A percentile compares a stretch with the other conserved stretches of the same genome.
phyloP scores from a whole-genome alignment of 495 filamentous ascomycete species.

The Immersiella caudata region DNA sequence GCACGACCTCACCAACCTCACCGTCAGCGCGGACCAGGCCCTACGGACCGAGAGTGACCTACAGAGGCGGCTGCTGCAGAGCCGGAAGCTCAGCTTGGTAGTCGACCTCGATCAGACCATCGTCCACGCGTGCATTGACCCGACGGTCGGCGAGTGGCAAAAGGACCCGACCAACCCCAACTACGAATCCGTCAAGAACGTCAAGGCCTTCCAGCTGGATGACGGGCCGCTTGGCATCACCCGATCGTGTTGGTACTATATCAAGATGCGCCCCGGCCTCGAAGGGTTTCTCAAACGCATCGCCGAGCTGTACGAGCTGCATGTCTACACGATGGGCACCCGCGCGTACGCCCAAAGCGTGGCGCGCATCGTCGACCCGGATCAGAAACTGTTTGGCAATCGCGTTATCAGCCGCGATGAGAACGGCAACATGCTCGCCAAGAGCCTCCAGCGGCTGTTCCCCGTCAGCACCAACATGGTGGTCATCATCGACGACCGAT shows the following conservation, averaged over 20 bases:
- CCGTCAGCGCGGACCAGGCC: constrained; percentile 73
- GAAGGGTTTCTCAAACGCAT: constrained; percentile 79
- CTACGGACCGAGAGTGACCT: constrained; percentile 79
- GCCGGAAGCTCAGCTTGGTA: constrained; percentile 84
- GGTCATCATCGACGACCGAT: constrained; percentile 96
- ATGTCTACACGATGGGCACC: constrained; percentile 99
- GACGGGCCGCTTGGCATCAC: constrained; percentile 69
- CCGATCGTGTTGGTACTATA: constrained; percentile 88
- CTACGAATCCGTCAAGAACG: constrained; percentile 85
- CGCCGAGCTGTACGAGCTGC: constrained; percentile 84
- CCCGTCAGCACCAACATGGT: constrained; percentile 99
- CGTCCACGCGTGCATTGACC: constrained; percentile 96
- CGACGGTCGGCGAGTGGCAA: constrained; percentile 95
- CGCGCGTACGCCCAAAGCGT: constrained; percentile 91
- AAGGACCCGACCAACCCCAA: constrained; percentile 86
- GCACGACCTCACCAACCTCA: constrained; percentile 84
- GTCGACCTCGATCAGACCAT: constrained; percentile 98
- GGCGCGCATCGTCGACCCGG: constrained; percentile 89
- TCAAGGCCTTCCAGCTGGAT: constrained; percentile 84
- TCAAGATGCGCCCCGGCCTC: constrained; percentile 95
- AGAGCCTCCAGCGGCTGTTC: constrained; percentile 89
- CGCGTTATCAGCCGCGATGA: constrained; percentile 95
- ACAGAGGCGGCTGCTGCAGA: constrained; percentile 76
- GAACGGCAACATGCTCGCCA: constrained; percentile 86
- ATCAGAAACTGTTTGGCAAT: constrained; percentile 87